A percentile compares a stretch with the other conserved stretches of the same genome.
Evolutionary conservation across 805 yeast species (phyloP).

Genomic region (Maudiozyma serrabonitensis): DNA sequence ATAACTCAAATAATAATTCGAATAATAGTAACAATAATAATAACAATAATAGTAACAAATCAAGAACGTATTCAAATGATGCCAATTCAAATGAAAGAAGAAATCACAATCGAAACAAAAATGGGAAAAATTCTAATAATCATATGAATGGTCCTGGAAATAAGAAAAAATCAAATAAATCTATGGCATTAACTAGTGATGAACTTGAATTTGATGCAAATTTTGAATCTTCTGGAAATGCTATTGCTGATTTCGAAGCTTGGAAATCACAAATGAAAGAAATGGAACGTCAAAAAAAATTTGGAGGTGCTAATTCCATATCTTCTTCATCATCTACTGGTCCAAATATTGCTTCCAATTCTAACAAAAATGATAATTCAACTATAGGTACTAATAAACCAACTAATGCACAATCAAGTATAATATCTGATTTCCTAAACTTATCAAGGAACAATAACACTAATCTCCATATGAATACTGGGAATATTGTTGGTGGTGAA

Average conservation of each 20-base stretch:
- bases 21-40: constrained; percentile 8
- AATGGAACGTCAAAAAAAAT: constrained; percentile 28
- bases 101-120: constrained; percentile 6
- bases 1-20: constrained; percentile 3
- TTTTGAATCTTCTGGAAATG: constrained; percentile 28
- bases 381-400: background rate
- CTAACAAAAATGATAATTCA: background rate
- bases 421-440: constrained; percentile 27
- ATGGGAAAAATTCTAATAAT: background rate
- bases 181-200: constrained; percentile 9
- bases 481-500: background rate
- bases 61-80: constrained; percentile 6
- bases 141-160: background rate
- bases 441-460: constrained; percentile 1
- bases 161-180: background rate
- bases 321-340: background rate
- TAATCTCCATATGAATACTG: background rate
- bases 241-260: constrained; percentile 33
- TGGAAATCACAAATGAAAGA: constrained; percentile 33
- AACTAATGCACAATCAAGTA: constrained; percentile 12
- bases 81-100: constrained; percentile 8
- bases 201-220: constrained; percentile 26
- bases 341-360: background rate
- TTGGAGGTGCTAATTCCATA: background rate
- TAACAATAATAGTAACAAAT: constrained; percentile 11